Conservation (phyloP, 2,329 filamentous ascomycete genomes). For the Aspergillus awamori region DNA sequence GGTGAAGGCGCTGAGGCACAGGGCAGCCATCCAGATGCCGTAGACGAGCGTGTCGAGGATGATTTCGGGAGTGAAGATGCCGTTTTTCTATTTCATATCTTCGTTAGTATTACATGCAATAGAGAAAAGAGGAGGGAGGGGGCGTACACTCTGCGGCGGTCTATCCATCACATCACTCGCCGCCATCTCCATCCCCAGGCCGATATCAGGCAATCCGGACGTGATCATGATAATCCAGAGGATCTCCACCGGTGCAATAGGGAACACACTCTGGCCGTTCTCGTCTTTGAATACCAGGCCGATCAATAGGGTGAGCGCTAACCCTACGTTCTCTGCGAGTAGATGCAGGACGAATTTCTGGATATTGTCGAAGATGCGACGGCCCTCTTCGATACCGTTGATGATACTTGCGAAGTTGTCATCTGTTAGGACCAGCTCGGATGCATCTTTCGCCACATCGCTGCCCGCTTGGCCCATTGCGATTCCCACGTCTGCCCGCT, state of each 20-base stretch:
- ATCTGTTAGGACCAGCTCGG: slow-evolving; percentile 71
- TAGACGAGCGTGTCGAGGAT: slow-evolving; percentile 79
- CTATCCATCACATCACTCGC: slow-evolving; percentile 76
- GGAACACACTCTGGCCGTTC: slow-evolving; percentile 75
- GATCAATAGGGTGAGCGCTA: slow-evolving; percentile 78
- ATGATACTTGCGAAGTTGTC: slow-evolving; percentile 89
- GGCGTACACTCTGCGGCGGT: slow-evolving; percentile 65
- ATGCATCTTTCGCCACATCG: slow-evolving; percentile 74
- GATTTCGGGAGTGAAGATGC: slow-evolving; percentile 78
- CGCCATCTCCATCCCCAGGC: slow-evolving; percentile 77
- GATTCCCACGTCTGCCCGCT: slow-evolving; percentile 81
- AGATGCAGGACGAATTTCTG: slow-evolving; percentile 85
- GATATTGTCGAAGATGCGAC: slow-evolving; percentile 86
- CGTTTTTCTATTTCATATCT: slow-evolving; percentile 49
- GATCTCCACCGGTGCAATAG: slow-evolving; percentile 81
- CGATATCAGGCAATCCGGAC: slow-evolving; percentile 84
- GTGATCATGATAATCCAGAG: slow-evolving; percentile 96
- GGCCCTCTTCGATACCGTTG: slow-evolving; percentile 78
- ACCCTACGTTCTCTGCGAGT: slow-evolving; percentile 78
- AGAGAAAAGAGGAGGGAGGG: background rate
- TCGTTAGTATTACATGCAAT: background rate
- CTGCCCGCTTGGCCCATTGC: slow-evolving; percentile 82
- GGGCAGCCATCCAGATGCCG: slow-evolving; percentile 73
- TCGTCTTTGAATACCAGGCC: slow-evolving; percentile 80
- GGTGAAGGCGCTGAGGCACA: slow-evolving; percentile 65